Evolutionary conservation across 352 stramenopile genomes (phyloP).

Genomic region (Pelagophyceae sp.): DNA sequence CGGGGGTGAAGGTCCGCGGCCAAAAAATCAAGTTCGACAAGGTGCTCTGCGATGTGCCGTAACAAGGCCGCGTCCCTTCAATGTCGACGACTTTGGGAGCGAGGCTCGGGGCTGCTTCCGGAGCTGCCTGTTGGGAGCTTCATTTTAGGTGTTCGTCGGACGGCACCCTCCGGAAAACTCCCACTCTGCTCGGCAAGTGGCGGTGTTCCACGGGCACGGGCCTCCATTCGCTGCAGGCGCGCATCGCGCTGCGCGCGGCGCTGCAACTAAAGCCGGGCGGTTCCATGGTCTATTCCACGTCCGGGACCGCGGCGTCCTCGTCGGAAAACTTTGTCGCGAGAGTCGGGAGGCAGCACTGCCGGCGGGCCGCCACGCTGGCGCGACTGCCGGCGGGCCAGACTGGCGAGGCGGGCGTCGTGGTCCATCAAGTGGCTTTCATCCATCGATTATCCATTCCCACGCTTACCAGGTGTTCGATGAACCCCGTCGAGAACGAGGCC

Average conservation of each 20-base stretch:
- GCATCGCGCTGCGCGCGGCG: constrained; percentile 83
- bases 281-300: constrained; percentile 46
- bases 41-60: constrained; percentile 94
- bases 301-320: too few species aligned
- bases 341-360: too few species aligned
- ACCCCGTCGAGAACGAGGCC: constrained; percentile 98
- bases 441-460: constrained; percentile 20
- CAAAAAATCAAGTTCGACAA: constrained; percentile 84
- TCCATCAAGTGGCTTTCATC: too few species aligned
- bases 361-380: too few species aligned
- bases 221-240: constrained; percentile 86
- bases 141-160: constrained; percentile 98
- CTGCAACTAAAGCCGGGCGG: constrained; percentile 70
- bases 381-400: too few species aligned
- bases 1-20: constrained; percentile 29
- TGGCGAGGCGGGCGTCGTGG: too few species aligned
- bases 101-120: too few species aligned
- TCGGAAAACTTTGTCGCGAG: too few species aligned
- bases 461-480: constrained; percentile 98
- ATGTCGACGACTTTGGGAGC: too few species aligned
- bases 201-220: constrained; percentile 71
- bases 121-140: too few species aligned
- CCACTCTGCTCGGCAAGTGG: constrained; percentile 88
- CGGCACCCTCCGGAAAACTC: constrained; percentile 95
- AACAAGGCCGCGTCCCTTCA: too few species aligned